Base-by-base conservation (phyloP, 176 grass and related monocot genomes). In the Coix lacrymajobi region DNA sequence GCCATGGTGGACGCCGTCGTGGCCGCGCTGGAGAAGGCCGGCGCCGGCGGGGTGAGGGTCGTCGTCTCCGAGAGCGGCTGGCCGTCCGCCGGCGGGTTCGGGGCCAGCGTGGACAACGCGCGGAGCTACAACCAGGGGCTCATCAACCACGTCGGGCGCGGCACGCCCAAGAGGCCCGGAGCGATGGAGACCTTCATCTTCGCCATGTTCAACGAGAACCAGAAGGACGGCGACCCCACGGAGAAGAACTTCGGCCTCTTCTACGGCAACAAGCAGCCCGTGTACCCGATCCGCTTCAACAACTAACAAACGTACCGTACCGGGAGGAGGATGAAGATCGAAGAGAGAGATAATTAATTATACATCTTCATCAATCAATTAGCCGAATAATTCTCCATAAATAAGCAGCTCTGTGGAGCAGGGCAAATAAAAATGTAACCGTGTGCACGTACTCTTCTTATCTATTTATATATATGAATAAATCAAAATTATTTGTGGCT, bases 121-220 rank as follows among this genome's bases (percentile, higher is more conserved):
- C 45, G 81, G 43, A 61, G 20, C 9, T 97, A 97, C 75, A 92
- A 96, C 71, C 93, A 96, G 77, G 89, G 87, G 0, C 60, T 96
- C 43, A 83, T 92, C 28, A 20, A 85, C 28, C 93, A 95, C 16
- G 79, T 85, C 0, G 22, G 64, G 6, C 22, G 60, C 0, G 92
- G 90, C 36, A 92, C 93, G 3, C 90, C 93, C 20, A 90, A 72
- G 87, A 86, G 48, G 48, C 64, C 45, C 0, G 82, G 79, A 0
- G 0, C 65, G 1, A 7, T 95, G 8, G 90, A 92, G 75, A 57
- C 90, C 0, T 95, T 63, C 71, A 75, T 95, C 26, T 92, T 92
- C 66, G 90, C 90, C 17, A 95, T 95, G 90, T 95, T 95, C 79
- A 90, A 88, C 19, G 90, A 95, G 90, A 81, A 95, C 78, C 63